Percentiles rank a stretch among this genome's conserved stretches.
Evolutionary conservation across 345 rosid genomes (phyloP).

Genomic region (Barbarea vulgaris): DNA sequence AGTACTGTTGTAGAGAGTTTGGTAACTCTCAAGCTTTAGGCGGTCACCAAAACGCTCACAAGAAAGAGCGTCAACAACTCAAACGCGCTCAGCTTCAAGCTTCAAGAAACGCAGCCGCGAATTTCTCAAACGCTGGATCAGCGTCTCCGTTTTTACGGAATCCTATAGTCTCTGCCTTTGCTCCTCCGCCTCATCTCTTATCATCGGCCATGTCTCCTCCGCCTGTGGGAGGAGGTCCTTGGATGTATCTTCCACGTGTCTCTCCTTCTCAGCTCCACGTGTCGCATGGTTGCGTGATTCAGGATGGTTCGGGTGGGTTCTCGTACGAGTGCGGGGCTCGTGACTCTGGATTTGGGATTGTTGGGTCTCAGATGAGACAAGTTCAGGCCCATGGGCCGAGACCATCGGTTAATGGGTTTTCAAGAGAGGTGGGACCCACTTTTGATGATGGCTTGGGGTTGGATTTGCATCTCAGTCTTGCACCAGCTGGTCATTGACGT

Average conservation of each 20-base stretch:
- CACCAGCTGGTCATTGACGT: conserved; percentile 75
- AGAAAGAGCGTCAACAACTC: conserved; percentile 78
- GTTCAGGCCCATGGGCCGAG: conserved; percentile 45
- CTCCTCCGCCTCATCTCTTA: conserved; percentile 82
- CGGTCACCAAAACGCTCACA: conserved; percentile 88
- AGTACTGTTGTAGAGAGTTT: conserved; percentile 74
- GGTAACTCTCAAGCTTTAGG: conserved; percentile 84
- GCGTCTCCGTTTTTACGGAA: conserved; percentile 62
- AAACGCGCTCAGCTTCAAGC: conserved; percentile 79
- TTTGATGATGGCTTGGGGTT: conserved; percentile 78
- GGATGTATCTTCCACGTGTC: conserved; percentile 85
- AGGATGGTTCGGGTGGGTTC: conserved; percentile 43
- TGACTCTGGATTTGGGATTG: conserved; percentile 40
- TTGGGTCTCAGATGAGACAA: conserved; percentile 39
- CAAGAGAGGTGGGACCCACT: conserved; percentile 67
- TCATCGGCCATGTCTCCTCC: conserved; percentile 46
- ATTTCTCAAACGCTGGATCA: conserved; percentile 39
- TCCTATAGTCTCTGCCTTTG: conserved; percentile 87
- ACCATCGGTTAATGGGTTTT: conserved; percentile 68
- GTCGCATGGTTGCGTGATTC: conserved; percentile 71
- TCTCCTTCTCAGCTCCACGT: conserved; percentile 71
- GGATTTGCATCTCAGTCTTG: conserved; percentile 92
- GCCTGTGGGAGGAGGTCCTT: conserved; percentile 48
- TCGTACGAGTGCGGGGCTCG: conserved; percentile 36
- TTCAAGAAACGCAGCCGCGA: conserved; percentile 56